Evolutionary conservation across 805 yeast genomes (phyloP).

Genomic region (Cyberlindnera veronae): DNA sequence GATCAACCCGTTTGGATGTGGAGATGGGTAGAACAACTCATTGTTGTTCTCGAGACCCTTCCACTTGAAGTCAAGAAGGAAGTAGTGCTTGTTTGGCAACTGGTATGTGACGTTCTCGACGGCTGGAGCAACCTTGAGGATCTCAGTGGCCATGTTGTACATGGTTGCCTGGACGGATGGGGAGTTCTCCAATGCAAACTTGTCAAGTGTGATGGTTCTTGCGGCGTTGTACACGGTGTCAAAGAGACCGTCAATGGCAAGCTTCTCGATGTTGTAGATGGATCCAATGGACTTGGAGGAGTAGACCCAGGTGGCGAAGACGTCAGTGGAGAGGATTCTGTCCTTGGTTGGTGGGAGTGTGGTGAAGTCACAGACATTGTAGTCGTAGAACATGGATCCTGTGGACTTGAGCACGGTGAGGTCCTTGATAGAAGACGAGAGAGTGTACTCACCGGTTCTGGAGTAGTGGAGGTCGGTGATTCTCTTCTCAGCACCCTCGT

Average conservation of each 20-base stretch:
- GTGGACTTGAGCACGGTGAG: conserved; percentile 86
- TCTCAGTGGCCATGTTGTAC: conserved; percentile 84
- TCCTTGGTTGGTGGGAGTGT: conserved; percentile 80
- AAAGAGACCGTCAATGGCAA: conserved; percentile 60
- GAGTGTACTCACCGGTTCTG: conserved; percentile 49
- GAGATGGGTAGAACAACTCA: conserved; percentile 82
- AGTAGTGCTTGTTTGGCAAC: conserved; percentile 90
- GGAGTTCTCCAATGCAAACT: conserved; percentile 82
- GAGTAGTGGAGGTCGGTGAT: conserved; percentile 49
- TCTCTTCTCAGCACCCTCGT: conserved; percentile 82
- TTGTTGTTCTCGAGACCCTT: conserved; percentile 78
- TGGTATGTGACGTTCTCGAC: conserved; percentile 66
- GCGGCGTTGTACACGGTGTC: conserved; percentile 63
- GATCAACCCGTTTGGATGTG: conserved; percentile 92
- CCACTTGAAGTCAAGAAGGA: conserved; percentile 78
- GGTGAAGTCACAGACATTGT: conserved; percentile 82
- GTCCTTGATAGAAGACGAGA: conserved; percentile 71
- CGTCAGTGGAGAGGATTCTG: conserved; percentile 84
- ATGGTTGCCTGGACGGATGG: conserved; percentile 97
- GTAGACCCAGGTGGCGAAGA: conserved; percentile 70
- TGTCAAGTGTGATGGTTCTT: conserved; percentile 64
- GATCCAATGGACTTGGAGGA: conserved; percentile 46
- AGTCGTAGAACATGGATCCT: conserved; percentile 90
- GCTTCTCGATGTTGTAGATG: conserved; percentile 44
- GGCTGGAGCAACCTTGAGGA: conserved; percentile 53